A percentile compares a stretch with the other conserved stretches of the same genome.
These are phyloP conservation scores for Ilex aquifolium DNA, from an alignment of 257 asterid species.

Conservation along the genomic window DNA sequence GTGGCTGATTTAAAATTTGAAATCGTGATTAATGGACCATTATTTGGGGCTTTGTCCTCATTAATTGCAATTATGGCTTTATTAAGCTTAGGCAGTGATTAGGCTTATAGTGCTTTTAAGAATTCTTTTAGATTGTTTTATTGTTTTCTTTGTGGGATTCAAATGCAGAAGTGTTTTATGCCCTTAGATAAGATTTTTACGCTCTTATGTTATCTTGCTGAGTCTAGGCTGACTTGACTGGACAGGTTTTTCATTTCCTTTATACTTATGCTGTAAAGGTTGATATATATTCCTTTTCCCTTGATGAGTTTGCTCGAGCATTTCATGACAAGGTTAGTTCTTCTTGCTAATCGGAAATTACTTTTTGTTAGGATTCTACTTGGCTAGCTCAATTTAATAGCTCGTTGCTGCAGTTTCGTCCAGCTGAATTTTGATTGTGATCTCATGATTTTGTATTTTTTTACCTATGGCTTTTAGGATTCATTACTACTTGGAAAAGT, in stretches of 20 bases:
- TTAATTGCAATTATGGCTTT: too few relatives aligned
- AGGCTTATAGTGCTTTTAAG: too few relatives aligned
- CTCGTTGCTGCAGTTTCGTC: not conserved
- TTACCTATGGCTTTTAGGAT: constrained; percentile 46
- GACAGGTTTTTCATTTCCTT: constrained; percentile 84
- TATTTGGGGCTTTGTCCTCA: too few relatives aligned
- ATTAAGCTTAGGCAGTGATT: too few relatives aligned
- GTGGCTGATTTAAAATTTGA: too few relatives aligned
- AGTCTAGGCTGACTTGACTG: constrained; percentile 5
- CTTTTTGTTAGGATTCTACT: constrained; percentile 4
- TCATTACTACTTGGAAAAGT: constrained; percentile 85
- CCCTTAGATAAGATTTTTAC: not conserved
- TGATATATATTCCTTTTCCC: constrained; percentile 56
- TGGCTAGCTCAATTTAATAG: constrained; percentile 11
- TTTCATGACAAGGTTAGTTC: constrained; percentile 77
- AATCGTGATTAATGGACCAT: too few relatives aligned
- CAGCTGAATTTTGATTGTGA: too few relatives aligned
- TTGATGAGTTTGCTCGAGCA: constrained; percentile 78
- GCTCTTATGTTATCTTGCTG: constrained; percentile 6
- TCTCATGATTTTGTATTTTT: constrained; percentile 10
- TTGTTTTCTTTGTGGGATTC: not conserved
- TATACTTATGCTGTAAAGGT: constrained; percentile 64
- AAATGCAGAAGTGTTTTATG: not conserved
- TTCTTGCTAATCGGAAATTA: constrained; percentile 7
- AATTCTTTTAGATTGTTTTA: too few relatives aligned